A percentile compares a stretch with the other conserved stretches of the same genome.
Conservation (phyloP, 2,329 filamentous ascomycete species). For the Akanthomyces lecanii region DNA sequence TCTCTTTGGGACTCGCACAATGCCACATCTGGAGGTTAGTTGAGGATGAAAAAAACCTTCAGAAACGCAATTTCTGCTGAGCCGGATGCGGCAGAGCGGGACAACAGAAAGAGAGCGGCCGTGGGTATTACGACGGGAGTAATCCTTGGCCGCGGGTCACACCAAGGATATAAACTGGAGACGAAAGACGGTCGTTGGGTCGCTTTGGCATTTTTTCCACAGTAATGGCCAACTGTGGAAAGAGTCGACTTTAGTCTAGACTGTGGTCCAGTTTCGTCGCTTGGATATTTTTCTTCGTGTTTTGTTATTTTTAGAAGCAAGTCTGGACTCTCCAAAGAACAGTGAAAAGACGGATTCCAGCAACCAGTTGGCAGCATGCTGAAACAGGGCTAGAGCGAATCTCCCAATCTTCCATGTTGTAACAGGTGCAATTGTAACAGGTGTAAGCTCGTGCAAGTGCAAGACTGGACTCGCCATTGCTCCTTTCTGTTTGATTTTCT, state of each 20-base stretch:
- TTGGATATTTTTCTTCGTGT: neutral
- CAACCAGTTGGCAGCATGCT: neutral
- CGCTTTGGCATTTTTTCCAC: neutral
- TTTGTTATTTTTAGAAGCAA: slow-evolving; percentile 9
- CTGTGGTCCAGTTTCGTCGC: too few species aligned
- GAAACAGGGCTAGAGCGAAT: neutral
- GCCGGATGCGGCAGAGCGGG: too few species aligned
- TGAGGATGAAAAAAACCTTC: too few species aligned
- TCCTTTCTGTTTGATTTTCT: too few species aligned
- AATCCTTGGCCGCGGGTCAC: neutral
- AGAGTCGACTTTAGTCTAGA: neutral
- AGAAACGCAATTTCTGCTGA: too few species aligned
- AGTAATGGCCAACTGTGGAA: neutral
- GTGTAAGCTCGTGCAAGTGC: too few species aligned
- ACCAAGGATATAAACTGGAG: neutral
- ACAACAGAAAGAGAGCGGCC: neutral
- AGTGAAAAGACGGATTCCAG: too few species aligned
- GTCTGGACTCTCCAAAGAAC: neutral
- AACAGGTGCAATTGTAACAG: too few species aligned
- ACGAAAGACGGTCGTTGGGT: neutral
- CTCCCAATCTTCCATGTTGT: neutral
- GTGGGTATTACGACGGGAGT: neutral
- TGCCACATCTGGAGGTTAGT: too few species aligned
- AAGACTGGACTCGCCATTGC: too few species aligned
- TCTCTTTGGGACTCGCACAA: too few species aligned